These are phyloP conservation scores for Chrysanthemum seticuspe DNA, from an alignment of 129 eudicot genomes.

Conservation along the genomic window DNA sequence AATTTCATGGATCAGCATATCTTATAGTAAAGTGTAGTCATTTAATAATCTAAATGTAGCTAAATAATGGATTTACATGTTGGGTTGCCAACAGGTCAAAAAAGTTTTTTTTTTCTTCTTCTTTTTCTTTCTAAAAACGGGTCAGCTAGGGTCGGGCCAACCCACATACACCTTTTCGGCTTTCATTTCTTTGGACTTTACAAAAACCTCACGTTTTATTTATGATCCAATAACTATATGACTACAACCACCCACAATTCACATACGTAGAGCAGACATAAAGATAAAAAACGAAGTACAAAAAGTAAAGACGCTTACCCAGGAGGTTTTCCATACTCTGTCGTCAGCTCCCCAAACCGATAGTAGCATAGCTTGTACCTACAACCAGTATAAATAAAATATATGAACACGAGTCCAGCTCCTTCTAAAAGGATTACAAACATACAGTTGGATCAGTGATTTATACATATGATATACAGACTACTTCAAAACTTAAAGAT, in stretches of 20 bases:
- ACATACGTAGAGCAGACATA: neutral
- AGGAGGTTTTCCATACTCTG: constrained; percentile 92
- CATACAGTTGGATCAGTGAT: constrained; percentile 12
- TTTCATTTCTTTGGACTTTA: too few species aligned
- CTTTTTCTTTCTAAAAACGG: too few species aligned
- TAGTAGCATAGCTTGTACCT: constrained; percentile 93
- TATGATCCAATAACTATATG: too few species aligned
- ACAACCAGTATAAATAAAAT: constrained; percentile 12
- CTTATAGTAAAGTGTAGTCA: too few species aligned
- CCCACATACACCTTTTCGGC: too few species aligned
- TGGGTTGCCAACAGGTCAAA: too few species aligned
- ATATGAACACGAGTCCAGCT: neutral
- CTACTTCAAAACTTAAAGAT: neutral
- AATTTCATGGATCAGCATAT: too few species aligned
- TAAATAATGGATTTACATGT: neutral
- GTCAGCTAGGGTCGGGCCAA: too few species aligned
- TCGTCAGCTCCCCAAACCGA: constrained; percentile 92
- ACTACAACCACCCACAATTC: neutral
- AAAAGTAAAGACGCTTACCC: constrained; percentile 52
- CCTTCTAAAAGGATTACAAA: neutral
- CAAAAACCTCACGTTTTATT: too few species aligned
- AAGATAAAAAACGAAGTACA: neutral
- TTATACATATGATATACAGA: neutral
- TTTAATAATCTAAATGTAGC: too few species aligned
- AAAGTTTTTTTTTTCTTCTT: too few species aligned